Evolutionary conservation across 805 yeast species (phyloP).

Genomic region (Starmerella khaoyaiensis): DNA sequence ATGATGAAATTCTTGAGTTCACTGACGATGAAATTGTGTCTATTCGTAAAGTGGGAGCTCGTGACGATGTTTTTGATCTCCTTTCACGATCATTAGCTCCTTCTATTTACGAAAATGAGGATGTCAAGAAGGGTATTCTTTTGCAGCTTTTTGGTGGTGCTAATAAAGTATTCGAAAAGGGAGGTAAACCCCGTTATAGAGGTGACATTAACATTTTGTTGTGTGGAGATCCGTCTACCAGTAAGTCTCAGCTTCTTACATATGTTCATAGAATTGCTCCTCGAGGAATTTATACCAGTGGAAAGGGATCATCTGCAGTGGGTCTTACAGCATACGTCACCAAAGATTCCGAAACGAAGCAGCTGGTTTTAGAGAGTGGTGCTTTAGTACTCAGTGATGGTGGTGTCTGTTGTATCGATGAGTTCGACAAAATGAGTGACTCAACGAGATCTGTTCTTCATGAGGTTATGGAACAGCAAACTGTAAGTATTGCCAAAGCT

Average conservation of each 20-base stretch:
- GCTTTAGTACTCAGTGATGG: slow-evolving; percentile 95
- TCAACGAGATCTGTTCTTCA: slow-evolving; percentile 88
- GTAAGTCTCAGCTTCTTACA: slow-evolving; percentile 86
- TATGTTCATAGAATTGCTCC: slow-evolving; percentile 97
- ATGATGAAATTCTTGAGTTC: slow-evolving; percentile 49
- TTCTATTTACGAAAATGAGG: slow-evolving; percentile 91
- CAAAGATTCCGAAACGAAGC: slow-evolving; percentile 85
- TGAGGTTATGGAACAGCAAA: slow-evolving; percentile 99
- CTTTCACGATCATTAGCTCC: slow-evolving; percentile 90
- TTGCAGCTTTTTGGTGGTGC: slow-evolving; percentile 93
- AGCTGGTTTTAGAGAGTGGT: slow-evolving; percentile 86
- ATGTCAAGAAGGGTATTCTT: slow-evolving; percentile 87
- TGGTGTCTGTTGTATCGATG: slow-evolving; percentile 97
- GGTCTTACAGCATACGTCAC: slow-evolving; percentile 97
- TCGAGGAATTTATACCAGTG: slow-evolving; percentile 93
- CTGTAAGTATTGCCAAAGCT: slow-evolving; percentile 95
- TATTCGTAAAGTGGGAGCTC: slow-evolving; percentile 46
- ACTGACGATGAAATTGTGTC: slow-evolving; percentile 54
- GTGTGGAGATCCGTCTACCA: slow-evolving; percentile 97
- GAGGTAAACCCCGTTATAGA: slow-evolving; percentile 72
- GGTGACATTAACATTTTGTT: slow-evolving; percentile 86
- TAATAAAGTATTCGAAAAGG: slow-evolving; percentile 72
- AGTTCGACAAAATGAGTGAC: slow-evolving; percentile 95
- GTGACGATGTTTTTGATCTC: slow-evolving; percentile 74
- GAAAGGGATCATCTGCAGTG: slow-evolving; percentile 98